Percentiles rank a stretch among this genome's conserved stretches.
Evolutionary conservation across 129 eudicot species (phyloP).

Genomic region (Silybum marianum): DNA sequence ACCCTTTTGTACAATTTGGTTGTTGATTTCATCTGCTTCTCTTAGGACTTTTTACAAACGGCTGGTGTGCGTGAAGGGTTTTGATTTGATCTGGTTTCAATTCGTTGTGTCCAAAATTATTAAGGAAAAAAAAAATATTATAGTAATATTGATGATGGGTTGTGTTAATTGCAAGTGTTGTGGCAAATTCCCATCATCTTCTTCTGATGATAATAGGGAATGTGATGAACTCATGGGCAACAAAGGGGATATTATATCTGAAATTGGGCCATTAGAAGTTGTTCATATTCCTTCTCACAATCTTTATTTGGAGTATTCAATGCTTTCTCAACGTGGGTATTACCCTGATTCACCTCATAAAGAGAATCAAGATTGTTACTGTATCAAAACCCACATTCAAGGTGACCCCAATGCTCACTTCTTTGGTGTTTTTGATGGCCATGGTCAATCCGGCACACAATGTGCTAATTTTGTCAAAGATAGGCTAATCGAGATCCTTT

Average conservation of each 20-base stretch:
- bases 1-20: neutral
- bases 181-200: conserved; percentile 39
- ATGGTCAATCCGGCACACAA: conserved; percentile 72
- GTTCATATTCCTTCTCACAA: conserved; percentile 77
- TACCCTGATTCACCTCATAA: conserved; percentile 87
- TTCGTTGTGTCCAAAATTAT: neutral
- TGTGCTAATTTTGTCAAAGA: conserved; percentile 72
- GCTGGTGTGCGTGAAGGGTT: conserved; percentile 37
- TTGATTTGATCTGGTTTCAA: conserved; percentile 2
- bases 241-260: conserved; percentile 39
- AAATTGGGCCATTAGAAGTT: conserved; percentile 46
- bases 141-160: conserved; percentile 52
- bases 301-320: conserved; percentile 67
- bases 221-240: conserved; percentile 15
- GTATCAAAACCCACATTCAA: conserved; percentile 60
- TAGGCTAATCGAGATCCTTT: conserved; percentile 62
- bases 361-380: conserved; percentile 87
- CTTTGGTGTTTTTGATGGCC: conserved; percentile 97
- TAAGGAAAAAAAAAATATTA: neutral
- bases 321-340: conserved; percentile 70
- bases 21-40: conserved; percentile 24
- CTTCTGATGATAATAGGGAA: conserved; percentile 35
- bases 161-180: conserved; percentile 84
- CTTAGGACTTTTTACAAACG: conserved; percentile 44
- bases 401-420: conserved; percentile 86